Percentiles rank a stretch among this genome's conserved stretches.
Conservation (phyloP, 179 eudicot genomes). For the Corrigiola litoralis region DNA sequence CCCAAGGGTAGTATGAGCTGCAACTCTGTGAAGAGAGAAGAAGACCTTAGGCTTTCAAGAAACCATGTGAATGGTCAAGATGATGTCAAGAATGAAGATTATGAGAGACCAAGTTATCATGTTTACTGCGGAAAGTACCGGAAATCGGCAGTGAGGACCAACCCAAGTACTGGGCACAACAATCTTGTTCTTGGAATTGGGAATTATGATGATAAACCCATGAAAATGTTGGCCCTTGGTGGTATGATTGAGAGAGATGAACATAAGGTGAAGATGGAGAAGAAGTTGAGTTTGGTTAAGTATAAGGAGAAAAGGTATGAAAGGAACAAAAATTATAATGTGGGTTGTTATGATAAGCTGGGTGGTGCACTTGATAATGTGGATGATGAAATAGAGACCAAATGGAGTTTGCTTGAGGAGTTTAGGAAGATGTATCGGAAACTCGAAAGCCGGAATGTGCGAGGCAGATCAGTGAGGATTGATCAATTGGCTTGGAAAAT, state of each 20-base stretch:
- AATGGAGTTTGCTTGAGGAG: background rate
- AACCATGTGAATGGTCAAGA: background rate
- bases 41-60: background rate
- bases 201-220: background rate
- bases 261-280: background rate
- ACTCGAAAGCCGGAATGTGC: background rate
- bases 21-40: background rate
- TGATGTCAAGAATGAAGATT: background rate
- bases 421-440: background rate
- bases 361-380: background rate
- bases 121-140: background rate
- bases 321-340: background rate
- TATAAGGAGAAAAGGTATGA: background rate
- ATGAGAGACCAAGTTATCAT: background rate
- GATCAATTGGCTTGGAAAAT: constrained; percentile 7
- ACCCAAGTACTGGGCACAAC: background rate
- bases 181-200: background rate
- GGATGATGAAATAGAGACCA: background rate
- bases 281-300: background rate
- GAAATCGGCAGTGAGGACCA: background rate
- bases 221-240: background rate
- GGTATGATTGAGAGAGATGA: background rate
- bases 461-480: background rate
- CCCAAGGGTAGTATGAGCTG: background rate
- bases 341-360: background rate